phyloP scores from a whole-genome alignment of 257 asterid genomes.

The Forsythia suspensa region DNA sequence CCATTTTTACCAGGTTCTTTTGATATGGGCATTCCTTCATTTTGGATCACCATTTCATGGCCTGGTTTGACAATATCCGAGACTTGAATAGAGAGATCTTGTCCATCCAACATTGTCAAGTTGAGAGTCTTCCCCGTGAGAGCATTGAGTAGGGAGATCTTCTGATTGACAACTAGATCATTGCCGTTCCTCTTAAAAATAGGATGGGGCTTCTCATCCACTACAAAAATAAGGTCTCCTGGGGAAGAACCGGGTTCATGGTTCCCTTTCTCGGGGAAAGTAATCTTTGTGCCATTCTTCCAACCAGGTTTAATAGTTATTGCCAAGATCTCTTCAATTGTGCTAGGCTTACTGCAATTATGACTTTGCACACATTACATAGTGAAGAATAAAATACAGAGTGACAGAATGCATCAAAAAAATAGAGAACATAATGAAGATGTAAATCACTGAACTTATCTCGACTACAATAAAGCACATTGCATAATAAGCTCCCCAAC shows the following conservation, averaged over 20 bases:
- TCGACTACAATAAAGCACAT: too few species aligned
- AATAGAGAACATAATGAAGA: too few species aligned
- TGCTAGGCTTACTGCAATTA: conserved; percentile 65
- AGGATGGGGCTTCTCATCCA: conserved; percentile 83
- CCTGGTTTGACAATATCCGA: conserved; percentile 80
- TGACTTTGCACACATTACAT: conserved; percentile 2
- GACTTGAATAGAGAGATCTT: conserved; percentile 51
- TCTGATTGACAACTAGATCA: conserved; percentile 64
- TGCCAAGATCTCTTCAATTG: conserved; percentile 82
- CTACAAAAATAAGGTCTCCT: conserved; percentile 79
- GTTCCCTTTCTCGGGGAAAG: conserved; percentile 92
- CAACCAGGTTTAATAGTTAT: conserved; percentile 90
- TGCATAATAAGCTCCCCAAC: too few species aligned
- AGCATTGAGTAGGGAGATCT: conserved; percentile 72
- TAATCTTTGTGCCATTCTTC: conserved; percentile 93
- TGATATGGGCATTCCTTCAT: conserved; percentile 95
- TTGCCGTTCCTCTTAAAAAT: conserved; percentile 78
- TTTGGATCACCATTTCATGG: conserved; percentile 59
- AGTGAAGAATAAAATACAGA: neutral
- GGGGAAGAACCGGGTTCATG: conserved; percentile 66
- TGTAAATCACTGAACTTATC: too few species aligned
- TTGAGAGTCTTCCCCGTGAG: conserved; percentile 76
- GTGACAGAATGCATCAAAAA: neutral
- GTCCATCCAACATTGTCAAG: conserved; percentile 69
- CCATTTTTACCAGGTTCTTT: conserved; percentile 85